phyloP scores from a whole-genome alignment of 345 rosid genomes.

The Firmiana major region DNA sequence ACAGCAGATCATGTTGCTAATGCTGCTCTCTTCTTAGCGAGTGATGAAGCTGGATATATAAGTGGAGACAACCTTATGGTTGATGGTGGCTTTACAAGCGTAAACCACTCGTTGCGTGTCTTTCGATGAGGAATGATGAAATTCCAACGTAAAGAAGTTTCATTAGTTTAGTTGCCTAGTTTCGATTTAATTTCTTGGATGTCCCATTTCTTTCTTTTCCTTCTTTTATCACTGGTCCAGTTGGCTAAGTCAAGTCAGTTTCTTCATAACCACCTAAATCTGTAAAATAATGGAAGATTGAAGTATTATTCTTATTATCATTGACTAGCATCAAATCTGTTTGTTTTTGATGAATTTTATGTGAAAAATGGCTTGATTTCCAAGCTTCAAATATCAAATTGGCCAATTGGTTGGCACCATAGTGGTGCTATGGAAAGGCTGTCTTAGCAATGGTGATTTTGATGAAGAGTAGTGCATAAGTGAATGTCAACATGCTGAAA shows the following conservation, averaged over 20 bases:
- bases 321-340: not conserved
- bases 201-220: not conserved
- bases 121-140: constrained; percentile 44
- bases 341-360: not conserved
- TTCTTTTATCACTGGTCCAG: not conserved
- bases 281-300: not conserved
- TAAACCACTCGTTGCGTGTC: constrained; percentile 57
- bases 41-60: constrained; percentile 75
- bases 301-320: not conserved
- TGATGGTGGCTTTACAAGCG: constrained; percentile 78
- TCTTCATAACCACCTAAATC: not conserved
- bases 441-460: not conserved
- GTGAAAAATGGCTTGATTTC: not conserved
- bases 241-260: not conserved
- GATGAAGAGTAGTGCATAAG: not conserved
- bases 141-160: not conserved
- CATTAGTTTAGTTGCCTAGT: not conserved
- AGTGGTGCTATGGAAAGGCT: not conserved
- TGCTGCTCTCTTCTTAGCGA: constrained; percentile 74
- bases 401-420: not conserved
- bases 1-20: constrained; percentile 71
- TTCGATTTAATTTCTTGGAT: not conserved
- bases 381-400: not conserved
- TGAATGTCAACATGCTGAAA: not conserved
- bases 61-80: constrained; percentile 86